Conservation (phyloP, 2,329 filamentous ascomycete species). For the Ophiognomonia clavigignenti-juglandacearum region DNA sequence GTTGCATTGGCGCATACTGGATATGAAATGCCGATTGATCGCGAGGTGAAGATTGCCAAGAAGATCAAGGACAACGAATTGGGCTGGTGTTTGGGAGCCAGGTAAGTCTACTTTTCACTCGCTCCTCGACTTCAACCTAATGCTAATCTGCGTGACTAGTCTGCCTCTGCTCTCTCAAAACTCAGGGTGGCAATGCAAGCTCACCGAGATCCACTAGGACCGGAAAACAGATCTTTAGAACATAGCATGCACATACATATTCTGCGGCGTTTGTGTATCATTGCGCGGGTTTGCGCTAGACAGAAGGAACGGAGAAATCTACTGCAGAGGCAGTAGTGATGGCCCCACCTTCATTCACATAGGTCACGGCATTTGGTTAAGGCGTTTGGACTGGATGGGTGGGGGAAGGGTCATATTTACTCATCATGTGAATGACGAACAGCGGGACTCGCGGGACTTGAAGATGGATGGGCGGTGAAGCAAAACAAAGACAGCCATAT, state of each 20-base stretch:
- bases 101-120: conserved; percentile 49
- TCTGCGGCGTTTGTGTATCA: conserved; percentile 14
- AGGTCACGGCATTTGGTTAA: not conserved
- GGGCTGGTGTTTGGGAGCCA: conserved; percentile 96
- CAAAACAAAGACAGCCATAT: no score
- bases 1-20: conserved; percentile 86
- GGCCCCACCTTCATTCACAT: not conserved
- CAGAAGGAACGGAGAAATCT: not conserved
- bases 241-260: conserved; percentile 1
- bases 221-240: conserved; percentile 19
- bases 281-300: conserved; percentile 1
- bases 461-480: no score
- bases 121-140: not conserved
- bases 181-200: conserved; percentile 86
- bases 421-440: no score
- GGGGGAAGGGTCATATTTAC: not conserved
- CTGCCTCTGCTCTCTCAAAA: conserved; percentile 75
- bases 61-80: conserved; percentile 97
- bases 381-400: conserved; percentile 2
- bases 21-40: conserved; percentile 95
- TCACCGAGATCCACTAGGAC: conserved; percentile 64
- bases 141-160: conserved; percentile 41
- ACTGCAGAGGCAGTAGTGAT: not conserved
- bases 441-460: no score
- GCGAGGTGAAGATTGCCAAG: conserved; percentile 97